A percentile compares a stretch with the other conserved stretches of the same genome.
phyloP scores from a whole-genome alignment of 2,329 filamentous ascomycete species.

The Alternaria infectoria region DNA sequence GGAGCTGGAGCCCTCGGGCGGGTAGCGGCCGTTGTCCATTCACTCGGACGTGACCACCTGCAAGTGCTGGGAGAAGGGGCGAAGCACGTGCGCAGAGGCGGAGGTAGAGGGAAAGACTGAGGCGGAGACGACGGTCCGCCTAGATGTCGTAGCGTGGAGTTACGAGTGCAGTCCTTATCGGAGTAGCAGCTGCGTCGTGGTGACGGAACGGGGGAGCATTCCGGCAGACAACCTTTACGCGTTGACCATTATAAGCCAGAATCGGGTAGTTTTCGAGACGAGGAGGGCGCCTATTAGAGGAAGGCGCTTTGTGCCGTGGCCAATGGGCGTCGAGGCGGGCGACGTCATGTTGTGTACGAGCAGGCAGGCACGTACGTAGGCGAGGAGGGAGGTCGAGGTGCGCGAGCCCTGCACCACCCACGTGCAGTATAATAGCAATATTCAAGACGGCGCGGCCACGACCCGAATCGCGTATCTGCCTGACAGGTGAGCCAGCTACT shows the following conservation, averaged over 20 bases:
- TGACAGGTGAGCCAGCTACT: neutral
- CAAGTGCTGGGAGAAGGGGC: neutral
- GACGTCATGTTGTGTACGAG: slow-evolving; percentile 4
- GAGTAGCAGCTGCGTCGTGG: neutral
- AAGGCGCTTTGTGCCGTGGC: neutral
- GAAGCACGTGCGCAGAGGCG: neutral
- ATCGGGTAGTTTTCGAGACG: neutral
- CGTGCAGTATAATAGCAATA: neutral
- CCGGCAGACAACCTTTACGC: neutral
- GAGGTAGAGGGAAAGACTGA: neutral
- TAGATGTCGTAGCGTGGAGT: neutral
- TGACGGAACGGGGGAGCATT: neutral
- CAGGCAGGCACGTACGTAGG: neutral
- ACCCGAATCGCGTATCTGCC: neutral
- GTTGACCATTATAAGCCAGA: neutral
- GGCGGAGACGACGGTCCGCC: neutral
- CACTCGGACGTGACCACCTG: neutral
- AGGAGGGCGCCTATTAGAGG: neutral
- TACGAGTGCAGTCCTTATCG: neutral
- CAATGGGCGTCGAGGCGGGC: neutral
- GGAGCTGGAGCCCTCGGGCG: neutral
- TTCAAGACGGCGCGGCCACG: neutral
- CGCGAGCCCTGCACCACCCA: neutral
- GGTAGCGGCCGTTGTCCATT: slow-evolving; percentile 1
- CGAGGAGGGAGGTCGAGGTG: neutral